Conservation (phyloP, 148 eudicot genomes). For the Cornus controversa region DNA sequence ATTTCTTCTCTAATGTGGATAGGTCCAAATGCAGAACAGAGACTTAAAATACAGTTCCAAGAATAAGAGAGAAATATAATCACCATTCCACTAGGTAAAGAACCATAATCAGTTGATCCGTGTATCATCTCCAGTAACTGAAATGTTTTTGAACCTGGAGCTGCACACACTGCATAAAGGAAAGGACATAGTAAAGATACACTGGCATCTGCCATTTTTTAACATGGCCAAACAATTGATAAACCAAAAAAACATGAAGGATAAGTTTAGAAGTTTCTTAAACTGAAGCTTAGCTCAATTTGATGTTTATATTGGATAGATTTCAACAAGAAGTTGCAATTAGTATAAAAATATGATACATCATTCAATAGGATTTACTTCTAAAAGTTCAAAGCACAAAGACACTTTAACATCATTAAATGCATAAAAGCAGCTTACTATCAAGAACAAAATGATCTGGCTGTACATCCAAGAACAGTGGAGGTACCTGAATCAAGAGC, state of each 20-base stretch:
- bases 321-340: no score
- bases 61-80: slow-evolving; percentile 11
- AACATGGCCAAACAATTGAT: no score
- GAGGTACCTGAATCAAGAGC: slow-evolving; percentile 71
- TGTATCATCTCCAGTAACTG: slow-evolving; percentile 95
- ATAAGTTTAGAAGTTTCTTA: no score
- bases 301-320: no score
- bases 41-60: background rate
- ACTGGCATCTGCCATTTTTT: no score
- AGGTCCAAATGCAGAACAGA: background rate
- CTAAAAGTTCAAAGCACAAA: background rate
- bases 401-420: background rate
- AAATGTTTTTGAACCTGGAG: slow-evolving; percentile 97
- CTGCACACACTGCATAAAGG: slow-evolving; percentile 87
- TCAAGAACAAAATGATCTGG: slow-evolving; percentile 91
- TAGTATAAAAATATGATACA: background rate
- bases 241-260: no score
- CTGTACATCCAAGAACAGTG: slow-evolving; percentile 83
- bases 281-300: no score
- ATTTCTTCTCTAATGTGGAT: background rate
- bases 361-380: background rate
- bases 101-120: slow-evolving; percentile 46
- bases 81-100: slow-evolving; percentile 86
- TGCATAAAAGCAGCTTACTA: slow-evolving; percentile 54
- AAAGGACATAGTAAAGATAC: slow-evolving; percentile 25